Base-by-base conservation (phyloP, 2,329 filamentous ascomycete species). In the Bipolaris victoriae region DNA sequence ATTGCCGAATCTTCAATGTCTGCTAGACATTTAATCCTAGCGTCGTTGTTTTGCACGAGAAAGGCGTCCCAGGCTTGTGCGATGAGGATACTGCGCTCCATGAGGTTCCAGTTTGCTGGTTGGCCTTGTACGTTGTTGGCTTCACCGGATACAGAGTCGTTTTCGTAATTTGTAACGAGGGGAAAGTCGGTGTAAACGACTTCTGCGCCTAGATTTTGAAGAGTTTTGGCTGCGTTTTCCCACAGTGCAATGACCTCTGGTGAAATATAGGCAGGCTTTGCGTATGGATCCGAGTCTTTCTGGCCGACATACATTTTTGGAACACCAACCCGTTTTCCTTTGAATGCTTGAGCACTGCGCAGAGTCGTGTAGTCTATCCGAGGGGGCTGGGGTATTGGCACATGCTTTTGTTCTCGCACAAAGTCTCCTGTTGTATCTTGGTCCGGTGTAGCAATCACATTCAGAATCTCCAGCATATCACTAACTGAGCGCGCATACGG, bases 51-150 rank as follows among this genome's bases (percentile, higher is more conserved):
- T 1, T 69, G 57, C 2, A 63, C 58, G 2, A 85, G 72, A 50
- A 85, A 85, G 43, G 81, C 78, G 53, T 84, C 78, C 83, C 83
- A 85, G 0, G 79, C 77, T 60, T 81, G 79, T 1, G 82, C 80
- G 2, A 84, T 79, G 1, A 84, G 71, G n/a, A 78, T 70, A 18
- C 80, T 76, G 53, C 81, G 76, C 61, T 84, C 82, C 24, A 78
- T 76, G 47, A 66, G 69, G 37, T 80, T 78, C 82, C 82, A 84
- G 53, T 78, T 74, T 1, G 76, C 71, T 1, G 80, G 78, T 29
- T 79, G 74, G 5, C 77, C 73, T 0, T 70, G 64, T 9, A 81
- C 76, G 24, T 81, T 80, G 50, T 79, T 79, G 5, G 77, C 60
- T 43, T 75, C 70, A 1, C 69, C 65, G 0, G 73, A 72, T 4